phyloP scores from a whole-genome alignment of 2,329 filamentous ascomycete genomes.

The Penicillium rolfsii region DNA sequence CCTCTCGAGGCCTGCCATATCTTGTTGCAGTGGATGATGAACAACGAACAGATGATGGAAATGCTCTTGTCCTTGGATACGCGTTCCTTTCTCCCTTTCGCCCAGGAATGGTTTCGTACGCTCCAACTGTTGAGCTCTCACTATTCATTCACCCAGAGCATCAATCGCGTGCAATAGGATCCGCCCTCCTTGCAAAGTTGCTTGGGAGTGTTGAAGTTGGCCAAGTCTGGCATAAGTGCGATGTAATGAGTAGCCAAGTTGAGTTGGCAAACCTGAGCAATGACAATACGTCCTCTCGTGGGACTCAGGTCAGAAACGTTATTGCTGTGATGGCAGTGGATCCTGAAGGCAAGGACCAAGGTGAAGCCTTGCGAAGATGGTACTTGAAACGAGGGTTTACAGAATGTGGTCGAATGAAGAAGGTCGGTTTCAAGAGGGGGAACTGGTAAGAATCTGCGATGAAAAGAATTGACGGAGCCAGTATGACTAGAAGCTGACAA shows the following conservation, averaged over 20 bases:
- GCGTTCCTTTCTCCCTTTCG: conserved; percentile 43
- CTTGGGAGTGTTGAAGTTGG: conserved; percentile 32
- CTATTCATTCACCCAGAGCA: conserved; percentile 45
- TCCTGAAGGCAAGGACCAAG: conserved; percentile 35
- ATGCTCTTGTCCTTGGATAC: conserved; percentile 38
- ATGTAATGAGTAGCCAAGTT: conserved; percentile 6
- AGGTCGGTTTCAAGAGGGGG: conserved; percentile 44
- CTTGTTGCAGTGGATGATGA: conserved; percentile 39
- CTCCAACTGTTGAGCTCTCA: conserved; percentile 46
- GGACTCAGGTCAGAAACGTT: conserved; percentile 28
- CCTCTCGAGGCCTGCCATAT: conserved; percentile 39
- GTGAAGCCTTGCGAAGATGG: conserved; percentile 42
- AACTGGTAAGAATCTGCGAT: conserved; percentile 32
- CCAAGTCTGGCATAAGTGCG: conserved; percentile 19
- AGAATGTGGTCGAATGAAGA: conserved; percentile 43
- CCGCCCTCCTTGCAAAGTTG: conserved; percentile 35
- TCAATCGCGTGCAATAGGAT: conserved; percentile 38
- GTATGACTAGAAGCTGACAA: conserved; percentile 1
- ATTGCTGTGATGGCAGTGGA: conserved; percentile 47
- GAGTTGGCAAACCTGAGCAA: background rate
- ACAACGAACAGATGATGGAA: conserved; percentile 5
- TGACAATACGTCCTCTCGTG: background rate
- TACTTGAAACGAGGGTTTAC: conserved; percentile 46
- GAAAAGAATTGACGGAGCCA: accelerated
- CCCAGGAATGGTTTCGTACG: conserved; percentile 42